A percentile compares a stretch with the other conserved stretches of the same genome.
phyloP scores from a whole-genome alignment of 1,284 basidiomycete species.

The Phylloboletellus chloephorus region DNA sequence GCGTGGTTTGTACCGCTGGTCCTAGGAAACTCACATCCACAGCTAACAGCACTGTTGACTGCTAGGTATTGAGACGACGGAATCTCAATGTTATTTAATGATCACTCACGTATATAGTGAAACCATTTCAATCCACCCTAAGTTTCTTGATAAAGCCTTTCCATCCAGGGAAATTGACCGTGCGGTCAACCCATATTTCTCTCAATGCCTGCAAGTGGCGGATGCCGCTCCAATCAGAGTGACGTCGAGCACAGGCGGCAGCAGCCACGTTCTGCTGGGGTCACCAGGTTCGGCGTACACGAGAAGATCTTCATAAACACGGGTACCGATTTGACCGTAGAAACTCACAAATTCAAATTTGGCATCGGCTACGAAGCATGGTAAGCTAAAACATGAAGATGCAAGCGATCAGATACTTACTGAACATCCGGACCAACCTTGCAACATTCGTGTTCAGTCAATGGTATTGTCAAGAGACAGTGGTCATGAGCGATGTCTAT shows the following conservation, averaged over 20 bases:
- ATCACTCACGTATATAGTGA: conserved; percentile 43
- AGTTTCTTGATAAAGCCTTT: conserved; percentile 38
- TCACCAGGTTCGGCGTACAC: conserved; percentile 1
- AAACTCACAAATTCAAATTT: conserved; percentile 10
- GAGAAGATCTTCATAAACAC: conserved; percentile 7
- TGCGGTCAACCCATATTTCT: conserved; percentile 9
- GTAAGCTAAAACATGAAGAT: not conserved
- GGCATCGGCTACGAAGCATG: not conserved
- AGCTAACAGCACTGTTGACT: conserved; percentile 13
- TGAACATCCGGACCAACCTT: no score
- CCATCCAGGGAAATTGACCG: conserved; percentile 5
- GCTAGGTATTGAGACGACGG: conserved; percentile 5
- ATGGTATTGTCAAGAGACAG: no score
- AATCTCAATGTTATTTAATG: not conserved
- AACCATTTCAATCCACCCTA: conserved; percentile 46
- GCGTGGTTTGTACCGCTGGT: not conserved
- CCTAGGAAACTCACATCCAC: conserved; percentile 12
- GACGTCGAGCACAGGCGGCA: conserved; percentile 1
- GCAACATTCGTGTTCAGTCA: no score
- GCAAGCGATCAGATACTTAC: not conserved
- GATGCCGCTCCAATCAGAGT: conserved; percentile 5
- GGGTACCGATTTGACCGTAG: conserved; percentile 7
- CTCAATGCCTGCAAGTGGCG: not conserved
- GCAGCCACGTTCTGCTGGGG: no score
- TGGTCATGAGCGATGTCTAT: not conserved